Evolutionary conservation across 768 basidiomycete genomes (phyloP).

Genomic region (Tricholoma bakamatsutake): DNA sequence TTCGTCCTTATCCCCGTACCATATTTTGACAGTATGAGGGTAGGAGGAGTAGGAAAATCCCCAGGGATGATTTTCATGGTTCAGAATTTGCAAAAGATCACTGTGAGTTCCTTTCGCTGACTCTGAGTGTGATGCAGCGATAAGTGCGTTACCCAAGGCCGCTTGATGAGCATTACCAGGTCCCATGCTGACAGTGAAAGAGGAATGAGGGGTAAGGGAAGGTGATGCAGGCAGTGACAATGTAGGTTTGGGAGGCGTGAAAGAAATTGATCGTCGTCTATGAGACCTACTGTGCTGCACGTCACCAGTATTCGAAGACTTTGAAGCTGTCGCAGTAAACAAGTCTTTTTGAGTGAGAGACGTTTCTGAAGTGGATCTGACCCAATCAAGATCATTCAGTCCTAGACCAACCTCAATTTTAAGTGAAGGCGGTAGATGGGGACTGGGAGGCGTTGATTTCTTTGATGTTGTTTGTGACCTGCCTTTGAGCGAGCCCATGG

Average conservation of each 20-base stretch:
- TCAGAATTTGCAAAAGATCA: constrained; percentile 88
- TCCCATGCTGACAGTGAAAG: constrained; percentile 24
- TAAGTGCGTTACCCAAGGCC: constrained; percentile 81
- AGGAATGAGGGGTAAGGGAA: constrained; percentile 33
- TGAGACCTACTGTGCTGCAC: constrained; percentile 36
- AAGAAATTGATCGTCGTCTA: constrained; percentile 73
- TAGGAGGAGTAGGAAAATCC: constrained; percentile 86
- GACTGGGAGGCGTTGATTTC: constrained; percentile 39
- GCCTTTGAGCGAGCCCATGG: constrained; percentile 75
- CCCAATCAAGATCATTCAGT: constrained; percentile 52
- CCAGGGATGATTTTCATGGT: constrained; percentile 84
- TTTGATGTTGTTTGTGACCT: constrained; percentile 30
- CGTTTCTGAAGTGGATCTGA: constrained; percentile 22
- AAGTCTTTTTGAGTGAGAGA: constrained; percentile 18
- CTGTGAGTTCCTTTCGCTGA: constrained; percentile 86
- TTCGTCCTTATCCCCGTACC: constrained; percentile 94
- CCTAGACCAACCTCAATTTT: constrained; percentile 53
- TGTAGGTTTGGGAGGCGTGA: constrained; percentile 44
- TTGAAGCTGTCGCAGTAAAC: constrained; percentile 26
- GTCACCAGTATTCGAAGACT: constrained; percentile 25
- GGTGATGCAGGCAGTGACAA: constrained; percentile 47
- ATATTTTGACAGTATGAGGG: constrained; percentile 71
- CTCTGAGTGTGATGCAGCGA: constrained; percentile 93
- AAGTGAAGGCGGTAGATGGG: constrained; percentile 47
- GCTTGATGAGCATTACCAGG: constrained; percentile 50